Percentiles rank a stretch among this genome's conserved stretches.
phyloP scores from a whole-genome alignment of 805 yeast genomes.

The Zygosaccharomyces bailii region DNA sequence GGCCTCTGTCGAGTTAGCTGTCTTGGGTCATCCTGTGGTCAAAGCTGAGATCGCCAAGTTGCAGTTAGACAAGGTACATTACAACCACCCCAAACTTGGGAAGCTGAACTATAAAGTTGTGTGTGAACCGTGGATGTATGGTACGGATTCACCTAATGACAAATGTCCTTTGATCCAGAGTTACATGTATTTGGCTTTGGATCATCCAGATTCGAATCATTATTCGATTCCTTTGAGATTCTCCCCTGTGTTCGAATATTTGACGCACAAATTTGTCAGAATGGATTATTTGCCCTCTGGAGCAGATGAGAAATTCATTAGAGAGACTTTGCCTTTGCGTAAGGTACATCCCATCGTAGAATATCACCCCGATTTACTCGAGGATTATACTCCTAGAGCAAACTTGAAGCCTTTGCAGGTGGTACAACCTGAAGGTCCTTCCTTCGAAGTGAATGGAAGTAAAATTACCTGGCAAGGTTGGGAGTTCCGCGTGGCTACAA shows the following conservation, averaged over 20 bases:
- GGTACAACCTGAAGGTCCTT: slow-evolving; percentile 76
- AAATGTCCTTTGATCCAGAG: slow-evolving; percentile 57
- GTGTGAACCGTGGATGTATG: slow-evolving; percentile 84
- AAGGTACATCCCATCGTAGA: slow-evolving; percentile 58
- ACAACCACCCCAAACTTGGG: slow-evolving; percentile 29
- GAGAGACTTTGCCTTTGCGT: slow-evolving; percentile 57
- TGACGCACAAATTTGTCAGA: slow-evolving; percentile 58
- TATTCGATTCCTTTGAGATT: slow-evolving; percentile 71
- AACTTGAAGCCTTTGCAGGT: slow-evolving; percentile 63
- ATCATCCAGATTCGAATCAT: slow-evolving; percentile 70
- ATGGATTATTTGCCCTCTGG: slow-evolving; percentile 76
- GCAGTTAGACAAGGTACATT: slow-evolving; percentile 49
- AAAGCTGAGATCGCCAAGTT: slow-evolving; percentile 63
- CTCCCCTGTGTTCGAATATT: slow-evolving; percentile 67
- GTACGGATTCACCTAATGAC: slow-evolving; percentile 65
- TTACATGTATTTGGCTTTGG: slow-evolving; percentile 68
- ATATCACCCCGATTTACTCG: slow-evolving; percentile 69
- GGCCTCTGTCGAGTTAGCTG: slow-evolving; percentile 48
- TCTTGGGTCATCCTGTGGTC: slow-evolving; percentile 54
- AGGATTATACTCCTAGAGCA: slow-evolving; percentile 48
- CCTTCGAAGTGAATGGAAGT: slow-evolving; percentile 56
- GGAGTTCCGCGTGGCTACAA: slow-evolving; percentile 69
- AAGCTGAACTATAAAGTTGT: slow-evolving; percentile 40
- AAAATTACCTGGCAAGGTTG: slow-evolving; percentile 79
- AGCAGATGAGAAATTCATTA: slow-evolving; percentile 51